phyloP scores from a whole-genome alignment of 2,329 filamentous ascomycete genomes.

The Pseudogymnoascus sp. region DNA sequence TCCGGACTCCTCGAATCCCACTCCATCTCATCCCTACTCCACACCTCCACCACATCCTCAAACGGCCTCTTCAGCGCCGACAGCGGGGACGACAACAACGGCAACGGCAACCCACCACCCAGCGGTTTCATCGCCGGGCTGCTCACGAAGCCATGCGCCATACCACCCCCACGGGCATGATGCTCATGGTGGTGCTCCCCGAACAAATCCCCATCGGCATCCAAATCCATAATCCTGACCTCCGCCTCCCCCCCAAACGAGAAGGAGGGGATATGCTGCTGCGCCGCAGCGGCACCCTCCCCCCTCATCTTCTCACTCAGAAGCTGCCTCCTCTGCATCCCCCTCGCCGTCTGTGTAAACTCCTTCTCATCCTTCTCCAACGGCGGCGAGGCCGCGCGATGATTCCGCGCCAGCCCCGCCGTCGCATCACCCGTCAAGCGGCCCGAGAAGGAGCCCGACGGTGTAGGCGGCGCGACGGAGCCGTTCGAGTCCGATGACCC shows the following conservation, averaged over 20 bases:
- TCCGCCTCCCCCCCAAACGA: slow-evolving; percentile 19
- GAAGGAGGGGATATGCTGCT: slow-evolving; percentile 20
- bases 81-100: slow-evolving; percentile 29
- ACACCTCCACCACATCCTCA: slow-evolving; percentile 29
- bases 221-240: slow-evolving; percentile 25
- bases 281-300: slow-evolving; percentile 26
- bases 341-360: slow-evolving; percentile 91
- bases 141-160: slow-evolving; percentile 36
- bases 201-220: slow-evolving; percentile 24
- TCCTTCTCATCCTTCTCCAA: slow-evolving; percentile 92
- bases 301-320: slow-evolving; percentile 47
- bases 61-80: slow-evolving; percentile 41
- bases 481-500: slow-evolving; percentile 56
- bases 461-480: slow-evolving; percentile 50
- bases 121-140: slow-evolving; percentile 49
- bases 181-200: slow-evolving; percentile 28
- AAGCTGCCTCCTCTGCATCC: slow-evolving; percentile 60
- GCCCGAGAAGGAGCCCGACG: slow-evolving; percentile 55
- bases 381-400: slow-evolving; percentile 75
- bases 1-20: slow-evolving; percentile 67
- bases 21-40: slow-evolving; percentile 40
- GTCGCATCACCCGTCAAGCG: slow-evolving; percentile 32
- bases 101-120: slow-evolving; percentile 38
- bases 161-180: slow-evolving; percentile 5
- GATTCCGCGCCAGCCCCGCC: slow-evolving; percentile 45